phyloP scores from a whole-genome alignment of 768 basidiomycete genomes.

The Termitomyces sp. region DNA sequence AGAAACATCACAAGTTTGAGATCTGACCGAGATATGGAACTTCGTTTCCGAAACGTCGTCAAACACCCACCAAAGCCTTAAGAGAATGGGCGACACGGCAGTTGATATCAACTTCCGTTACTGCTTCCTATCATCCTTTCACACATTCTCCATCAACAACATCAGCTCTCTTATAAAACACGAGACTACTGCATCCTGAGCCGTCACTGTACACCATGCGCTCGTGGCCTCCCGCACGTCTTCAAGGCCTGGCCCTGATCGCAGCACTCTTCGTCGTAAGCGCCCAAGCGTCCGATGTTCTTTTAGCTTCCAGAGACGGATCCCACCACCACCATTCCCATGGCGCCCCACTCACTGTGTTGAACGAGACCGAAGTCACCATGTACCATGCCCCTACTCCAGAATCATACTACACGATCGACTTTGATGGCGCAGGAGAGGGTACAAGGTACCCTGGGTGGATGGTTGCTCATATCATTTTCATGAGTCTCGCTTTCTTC shows the following conservation, averaged over 20 bases:
- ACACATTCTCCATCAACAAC: constrained; percentile 5
- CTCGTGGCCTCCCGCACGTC: constrained; percentile 5
- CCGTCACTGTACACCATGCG: constrained; percentile 11
- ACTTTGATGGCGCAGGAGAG: constrained; percentile 52
- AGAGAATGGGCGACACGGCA: constrained; percentile 1
- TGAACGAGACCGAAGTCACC: constrained; percentile 77
- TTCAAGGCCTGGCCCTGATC: constrained; percentile 4
- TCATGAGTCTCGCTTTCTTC: constrained; percentile 81
- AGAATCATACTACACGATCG: constrained; percentile 79
- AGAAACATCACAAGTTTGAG: constrained; percentile 7
- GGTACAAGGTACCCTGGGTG: constrained; percentile 55
- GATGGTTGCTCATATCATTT: constrained; percentile 68
- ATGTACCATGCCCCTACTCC: constrained; percentile 65
- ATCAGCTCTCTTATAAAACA: constrained; percentile 8
- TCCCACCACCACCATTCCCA: constrained; percentile 45
- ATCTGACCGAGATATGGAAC: constrained; percentile 1
- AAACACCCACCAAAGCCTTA: background rate
- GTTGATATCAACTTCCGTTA: constrained; percentile 1
- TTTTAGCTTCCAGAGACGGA: constrained; percentile 23
- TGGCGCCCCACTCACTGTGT: constrained; percentile 44
- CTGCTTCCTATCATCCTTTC: constrained; percentile 9
- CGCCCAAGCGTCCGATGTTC: constrained; percentile 16
- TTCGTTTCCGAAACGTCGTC: constrained; percentile 8
- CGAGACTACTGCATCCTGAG: background rate
- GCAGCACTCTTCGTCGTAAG: constrained; percentile 11